phyloP scores from a whole-genome alignment of 2,329 filamentous ascomycete species.

The Talaromyces sp. region DNA sequence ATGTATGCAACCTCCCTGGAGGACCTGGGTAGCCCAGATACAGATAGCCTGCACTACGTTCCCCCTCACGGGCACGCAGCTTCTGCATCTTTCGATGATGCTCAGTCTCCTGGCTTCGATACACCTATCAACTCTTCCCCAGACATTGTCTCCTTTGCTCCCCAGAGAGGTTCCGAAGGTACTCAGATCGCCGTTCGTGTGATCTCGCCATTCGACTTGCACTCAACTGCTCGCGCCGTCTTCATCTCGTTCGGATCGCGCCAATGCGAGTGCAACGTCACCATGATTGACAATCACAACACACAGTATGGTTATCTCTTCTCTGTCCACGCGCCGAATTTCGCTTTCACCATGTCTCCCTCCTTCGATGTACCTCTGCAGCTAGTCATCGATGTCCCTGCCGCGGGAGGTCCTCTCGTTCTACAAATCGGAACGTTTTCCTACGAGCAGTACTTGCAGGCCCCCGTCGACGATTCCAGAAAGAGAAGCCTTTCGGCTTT shows the following conservation, averaged over 20 bases:
- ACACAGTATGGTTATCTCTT: conserved; percentile 67
- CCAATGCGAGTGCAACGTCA: conserved; percentile 64
- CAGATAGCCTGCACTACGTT: conserved; percentile 40
- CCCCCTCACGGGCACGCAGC: conserved; percentile 37
- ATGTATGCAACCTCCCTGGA: conserved; percentile 41
- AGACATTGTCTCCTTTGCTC: conserved; percentile 66
- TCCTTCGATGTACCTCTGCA: conserved; percentile 57
- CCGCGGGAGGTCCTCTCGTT: conserved; percentile 49
- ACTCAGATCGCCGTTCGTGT: conserved; percentile 71
- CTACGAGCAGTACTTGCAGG: conserved; percentile 50
- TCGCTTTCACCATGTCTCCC: conserved; percentile 54
- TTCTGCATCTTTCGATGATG: conserved; percentile 54
- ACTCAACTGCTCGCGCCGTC: conserved; percentile 50
- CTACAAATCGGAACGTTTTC: conserved; percentile 60
- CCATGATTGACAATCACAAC: conserved; percentile 56
- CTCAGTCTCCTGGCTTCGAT: conserved; percentile 64
- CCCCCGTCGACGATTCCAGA: conserved; percentile 42
- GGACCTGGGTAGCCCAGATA: conserved; percentile 40
- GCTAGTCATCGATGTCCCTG: conserved; percentile 57
- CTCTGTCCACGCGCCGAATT: conserved; percentile 66
- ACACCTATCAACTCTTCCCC: conserved; percentile 57
- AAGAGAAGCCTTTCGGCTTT: conserved; percentile 57
- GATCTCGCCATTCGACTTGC: conserved; percentile 70
- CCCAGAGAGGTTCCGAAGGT: conserved; percentile 63
- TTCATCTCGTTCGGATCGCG: conserved; percentile 77